phyloP scores from a whole-genome alignment of 108 stramenopile species.

The Bacterosira constricta region DNA sequence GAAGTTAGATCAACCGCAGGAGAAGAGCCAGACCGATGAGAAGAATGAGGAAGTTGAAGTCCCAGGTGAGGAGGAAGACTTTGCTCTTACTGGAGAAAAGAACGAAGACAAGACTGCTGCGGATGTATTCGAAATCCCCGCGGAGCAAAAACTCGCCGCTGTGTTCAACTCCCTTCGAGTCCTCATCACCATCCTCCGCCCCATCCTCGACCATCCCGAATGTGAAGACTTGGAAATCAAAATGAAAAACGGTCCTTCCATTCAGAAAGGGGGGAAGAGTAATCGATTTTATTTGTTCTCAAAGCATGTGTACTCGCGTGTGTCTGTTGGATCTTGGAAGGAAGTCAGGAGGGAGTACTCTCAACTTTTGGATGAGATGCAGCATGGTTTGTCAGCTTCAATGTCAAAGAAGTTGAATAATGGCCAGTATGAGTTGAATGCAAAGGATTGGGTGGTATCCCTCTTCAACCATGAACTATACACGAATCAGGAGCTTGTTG shows the following conservation, averaged over 20 bases:
- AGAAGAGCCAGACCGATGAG: background rate
- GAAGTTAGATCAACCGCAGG: background rate
- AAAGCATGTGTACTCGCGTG: constrained; percentile 15
- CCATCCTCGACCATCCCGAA: constrained; percentile 39
- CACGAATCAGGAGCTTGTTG: constrained; percentile 7
- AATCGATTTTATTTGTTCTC: constrained; percentile 22
- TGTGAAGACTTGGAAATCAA: constrained; percentile 14
- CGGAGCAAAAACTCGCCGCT: constrained; percentile 8
- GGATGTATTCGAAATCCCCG: constrained; percentile 1
- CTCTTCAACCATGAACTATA: constrained; percentile 23
- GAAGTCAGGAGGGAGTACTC: background rate
- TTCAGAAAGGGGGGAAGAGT: constrained; percentile 11
- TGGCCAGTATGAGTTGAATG: constrained; percentile 9
- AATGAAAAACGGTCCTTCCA: constrained; percentile 36
- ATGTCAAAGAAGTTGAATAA: constrained; percentile 14
- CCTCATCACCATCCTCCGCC: constrained; percentile 26
- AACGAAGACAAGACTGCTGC: background rate
- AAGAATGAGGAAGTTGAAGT: background rate
- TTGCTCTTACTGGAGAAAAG: background rate
- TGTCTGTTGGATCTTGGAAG: constrained; percentile 15
- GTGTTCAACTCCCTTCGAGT: constrained; percentile 48
- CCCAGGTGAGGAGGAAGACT: background rate
- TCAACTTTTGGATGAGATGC: constrained; percentile 22
- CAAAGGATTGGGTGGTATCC: constrained; percentile 18
- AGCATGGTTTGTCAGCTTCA: background rate